These are phyloP conservation scores for Sporothrix euskadiensis DNA, from an alignment of 2,329 filamentous ascomycete species.

Conservation along the genomic window DNA sequence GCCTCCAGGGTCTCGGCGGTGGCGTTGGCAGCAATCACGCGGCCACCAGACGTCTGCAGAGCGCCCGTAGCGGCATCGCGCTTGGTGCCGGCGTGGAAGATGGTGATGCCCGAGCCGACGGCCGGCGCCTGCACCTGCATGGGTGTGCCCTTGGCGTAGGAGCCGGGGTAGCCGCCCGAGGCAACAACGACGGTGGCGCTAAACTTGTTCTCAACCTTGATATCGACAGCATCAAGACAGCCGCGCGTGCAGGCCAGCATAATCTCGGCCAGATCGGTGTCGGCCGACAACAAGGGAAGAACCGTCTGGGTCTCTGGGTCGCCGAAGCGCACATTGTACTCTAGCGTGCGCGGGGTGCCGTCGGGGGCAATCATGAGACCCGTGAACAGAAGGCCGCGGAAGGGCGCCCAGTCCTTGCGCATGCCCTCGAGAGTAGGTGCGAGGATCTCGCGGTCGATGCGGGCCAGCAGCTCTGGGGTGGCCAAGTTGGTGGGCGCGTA, in stretches of 20 bases:
- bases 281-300: slow-evolving; percentile 70
- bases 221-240: slow-evolving; percentile 67
- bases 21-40: slow-evolving; percentile 91
- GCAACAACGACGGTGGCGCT: slow-evolving; percentile 93
- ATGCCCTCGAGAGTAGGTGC: slow-evolving; percentile 88
- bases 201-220: slow-evolving; percentile 69
- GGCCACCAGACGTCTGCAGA: slow-evolving; percentile 77
- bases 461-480: slow-evolving; percentile 70
- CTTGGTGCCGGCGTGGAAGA: slow-evolving; percentile 92
- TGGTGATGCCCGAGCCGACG: slow-evolving; percentile 57
- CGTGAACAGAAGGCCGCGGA: slow-evolving; percentile 77
- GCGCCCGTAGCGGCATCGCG: slow-evolving; percentile 56
- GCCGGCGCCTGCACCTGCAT: slow-evolving; percentile 53
- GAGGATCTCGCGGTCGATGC: slow-evolving; percentile 79
- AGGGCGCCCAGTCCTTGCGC: slow-evolving; percentile 73
- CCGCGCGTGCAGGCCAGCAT: slow-evolving; percentile 83
- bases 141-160: slow-evolving; percentile 75
- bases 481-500: slow-evolving; percentile 88
- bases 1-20: slow-evolving; percentile 70
- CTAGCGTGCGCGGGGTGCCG: slow-evolving; percentile 74
- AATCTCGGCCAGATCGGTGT: slow-evolving; percentile 83
- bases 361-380: slow-evolving; percentile 88
- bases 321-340: slow-evolving; percentile 92
- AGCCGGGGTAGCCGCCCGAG: slow-evolving; percentile 84
- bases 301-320: slow-evolving; percentile 91